Evolutionary conservation across 2,329 filamentous ascomycete genomes (phyloP).

Genomic region (Calonectria multiphialidica): DNA sequence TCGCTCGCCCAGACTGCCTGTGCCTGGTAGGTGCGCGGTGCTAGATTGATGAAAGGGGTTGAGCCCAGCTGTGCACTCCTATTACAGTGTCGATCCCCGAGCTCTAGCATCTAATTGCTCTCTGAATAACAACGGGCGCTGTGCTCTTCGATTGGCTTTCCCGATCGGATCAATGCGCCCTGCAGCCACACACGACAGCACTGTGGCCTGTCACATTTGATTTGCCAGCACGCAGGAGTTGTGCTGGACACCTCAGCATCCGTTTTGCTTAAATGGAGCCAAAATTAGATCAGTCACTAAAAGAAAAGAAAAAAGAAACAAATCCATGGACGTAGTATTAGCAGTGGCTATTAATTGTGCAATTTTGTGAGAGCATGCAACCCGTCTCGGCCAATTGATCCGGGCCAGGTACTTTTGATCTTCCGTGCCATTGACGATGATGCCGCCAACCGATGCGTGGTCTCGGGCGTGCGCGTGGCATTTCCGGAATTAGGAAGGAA

Average conservation of each 20-base stretch:
- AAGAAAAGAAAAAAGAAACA: background rate
- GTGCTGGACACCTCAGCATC: background rate
- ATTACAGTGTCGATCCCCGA: background rate
- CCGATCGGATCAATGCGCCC: background rate
- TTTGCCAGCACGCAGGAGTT: background rate
- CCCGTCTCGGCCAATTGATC: background rate
- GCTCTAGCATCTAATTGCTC: constrained; percentile 3
- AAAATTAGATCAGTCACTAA: background rate
- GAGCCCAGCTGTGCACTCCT: background rate
- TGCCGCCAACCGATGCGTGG: background rate
- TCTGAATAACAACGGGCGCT: background rate
- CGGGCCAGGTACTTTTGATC: background rate
- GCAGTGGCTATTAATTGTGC: background rate
- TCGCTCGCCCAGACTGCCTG: background rate
- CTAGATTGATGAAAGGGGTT: constrained; percentile 8
- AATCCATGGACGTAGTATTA: background rate
- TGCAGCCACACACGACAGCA: background rate
- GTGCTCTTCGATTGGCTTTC: constrained; percentile 6
- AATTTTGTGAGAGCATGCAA: background rate
- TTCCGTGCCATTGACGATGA: background rate
- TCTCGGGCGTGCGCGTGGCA: background rate
- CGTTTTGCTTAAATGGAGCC: background rate
- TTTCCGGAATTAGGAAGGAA: background rate
- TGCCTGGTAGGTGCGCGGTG: background rate
- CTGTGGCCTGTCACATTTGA: constrained; percentile 1